Percentiles rank a stretch among this genome's conserved stretches.
phyloP scores from a whole-genome alignment of 2,329 filamentous ascomycete species.

The Chalaropsis ovoidea region DNA sequence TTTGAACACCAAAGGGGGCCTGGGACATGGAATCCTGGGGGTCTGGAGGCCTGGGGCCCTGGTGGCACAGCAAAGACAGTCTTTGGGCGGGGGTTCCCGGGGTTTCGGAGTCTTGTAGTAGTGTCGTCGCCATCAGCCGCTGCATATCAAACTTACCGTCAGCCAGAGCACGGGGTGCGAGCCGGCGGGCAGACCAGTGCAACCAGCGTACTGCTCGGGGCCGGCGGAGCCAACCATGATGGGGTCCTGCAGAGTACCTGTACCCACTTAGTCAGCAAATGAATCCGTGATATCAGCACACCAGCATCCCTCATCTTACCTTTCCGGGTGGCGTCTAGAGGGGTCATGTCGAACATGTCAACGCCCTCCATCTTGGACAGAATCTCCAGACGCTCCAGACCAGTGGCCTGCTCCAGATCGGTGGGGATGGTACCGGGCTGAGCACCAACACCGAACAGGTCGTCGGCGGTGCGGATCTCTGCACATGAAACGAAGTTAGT shows the following conservation, averaged over 20 bases:
- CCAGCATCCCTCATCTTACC: conserved; percentile 41
- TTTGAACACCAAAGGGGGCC: background rate
- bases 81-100: background rate
- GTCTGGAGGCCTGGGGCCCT: too few species aligned
- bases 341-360: conserved; percentile 97
- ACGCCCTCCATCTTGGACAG: conserved; percentile 98
- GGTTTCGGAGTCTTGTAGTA: background rate
- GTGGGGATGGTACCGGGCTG: conserved; percentile 74
- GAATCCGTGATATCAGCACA: background rate
- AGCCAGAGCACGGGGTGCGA: conserved; percentile 88
- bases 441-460: conserved; percentile 78
- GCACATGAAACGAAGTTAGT: conserved; percentile 27
- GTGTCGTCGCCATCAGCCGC: background rate
- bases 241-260: conserved; percentile 80
- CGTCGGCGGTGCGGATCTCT: conserved; percentile 77
- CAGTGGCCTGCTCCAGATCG: conserved; percentile 90
- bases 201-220: conserved; percentile 92
- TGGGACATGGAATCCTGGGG: too few species aligned
- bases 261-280: conserved; percentile 5
- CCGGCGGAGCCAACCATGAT: conserved; percentile 85
- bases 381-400: conserved; percentile 96
- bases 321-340: conserved; percentile 78
- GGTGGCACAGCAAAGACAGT: background rate
- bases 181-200: conserved; percentile 88
- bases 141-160: conserved; percentile 51